phyloP scores from a whole-genome alignment of 208 protist genomes.

The Strigomonas galati region DNA sequence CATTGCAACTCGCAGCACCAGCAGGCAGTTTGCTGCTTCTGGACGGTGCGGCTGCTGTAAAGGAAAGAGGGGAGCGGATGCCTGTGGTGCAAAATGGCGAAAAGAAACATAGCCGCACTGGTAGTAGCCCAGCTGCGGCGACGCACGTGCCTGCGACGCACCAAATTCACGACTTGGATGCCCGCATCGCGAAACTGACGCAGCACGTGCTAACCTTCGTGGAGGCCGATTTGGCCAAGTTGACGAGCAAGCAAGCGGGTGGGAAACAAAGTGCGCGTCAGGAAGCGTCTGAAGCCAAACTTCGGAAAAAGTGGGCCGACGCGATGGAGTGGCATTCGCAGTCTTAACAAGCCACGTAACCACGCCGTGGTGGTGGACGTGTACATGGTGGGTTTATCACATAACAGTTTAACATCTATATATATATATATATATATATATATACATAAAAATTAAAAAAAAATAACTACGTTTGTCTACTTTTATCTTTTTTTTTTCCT shows the following conservation, averaged over 20 bases:
- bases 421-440: no score
- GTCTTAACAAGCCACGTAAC: no score
- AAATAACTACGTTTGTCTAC: neutral
- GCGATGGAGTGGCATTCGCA: slow-evolving; percentile 4
- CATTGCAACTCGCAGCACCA: neutral
- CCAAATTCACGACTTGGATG: slow-evolving; percentile 7
- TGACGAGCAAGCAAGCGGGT: neutral
- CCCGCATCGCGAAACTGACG: neutral
- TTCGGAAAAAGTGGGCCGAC: slow-evolving; percentile 11
- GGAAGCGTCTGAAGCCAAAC: neutral
- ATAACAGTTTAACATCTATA: neutral
- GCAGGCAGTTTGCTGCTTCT: neutral
- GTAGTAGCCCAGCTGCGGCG: no score
- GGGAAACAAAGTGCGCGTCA: neutral
- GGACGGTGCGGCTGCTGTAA: neutral
- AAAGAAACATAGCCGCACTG: neutral
- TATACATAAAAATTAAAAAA: no score
- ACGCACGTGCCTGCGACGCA: neutral
- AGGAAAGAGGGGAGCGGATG: neutral
- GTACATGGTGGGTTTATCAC: no score
- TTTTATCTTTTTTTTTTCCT: slow-evolving; percentile 5
- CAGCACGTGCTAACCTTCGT: neutral
- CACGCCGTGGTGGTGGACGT: no score
- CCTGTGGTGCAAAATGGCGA: no score
- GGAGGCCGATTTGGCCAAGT: neutral